A percentile compares a stretch with the other conserved stretches of the same genome.
phyloP scores from a whole-genome alignment of 345 rosid species.

The Pistacia integerrima region DNA sequence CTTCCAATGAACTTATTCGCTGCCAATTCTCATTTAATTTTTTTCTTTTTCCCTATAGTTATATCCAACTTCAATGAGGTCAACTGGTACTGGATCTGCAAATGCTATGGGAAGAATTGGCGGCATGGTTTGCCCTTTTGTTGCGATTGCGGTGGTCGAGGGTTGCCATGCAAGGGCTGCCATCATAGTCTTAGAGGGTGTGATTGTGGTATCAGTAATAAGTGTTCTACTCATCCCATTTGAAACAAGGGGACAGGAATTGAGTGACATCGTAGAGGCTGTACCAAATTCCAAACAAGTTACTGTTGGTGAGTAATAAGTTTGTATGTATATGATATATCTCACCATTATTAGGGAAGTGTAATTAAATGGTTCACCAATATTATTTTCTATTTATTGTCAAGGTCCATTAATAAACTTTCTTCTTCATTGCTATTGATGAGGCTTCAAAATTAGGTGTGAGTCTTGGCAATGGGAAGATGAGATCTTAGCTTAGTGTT shows the following conservation, averaged over 20 bases:
- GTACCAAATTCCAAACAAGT: background rate
- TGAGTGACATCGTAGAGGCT: conserved; percentile 31
- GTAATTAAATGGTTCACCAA: too few relatives aligned
- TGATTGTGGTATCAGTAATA: conserved; percentile 37
- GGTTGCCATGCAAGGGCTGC: conserved; percentile 52
- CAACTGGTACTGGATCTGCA: conserved; percentile 61
- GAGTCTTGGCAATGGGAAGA: too few relatives aligned
- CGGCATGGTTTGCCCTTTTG: conserved; percentile 59
- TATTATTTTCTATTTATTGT: too few relatives aligned
- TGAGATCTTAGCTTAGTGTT: too few relatives aligned
- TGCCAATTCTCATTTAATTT: background rate
- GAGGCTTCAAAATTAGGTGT: too few relatives aligned
- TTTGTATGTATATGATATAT: too few relatives aligned
- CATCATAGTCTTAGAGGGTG: conserved; percentile 39
- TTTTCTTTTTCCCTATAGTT: conserved; percentile 25
- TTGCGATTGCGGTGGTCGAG: background rate
- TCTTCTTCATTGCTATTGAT: too few relatives aligned
- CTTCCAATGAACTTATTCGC: background rate
- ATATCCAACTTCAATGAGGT: conserved; percentile 55
- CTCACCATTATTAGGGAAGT: too few relatives aligned
- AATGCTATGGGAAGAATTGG: conserved; percentile 66
- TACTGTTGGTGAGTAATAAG: background rate
- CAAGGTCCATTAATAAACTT: too few relatives aligned
- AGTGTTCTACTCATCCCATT: conserved; percentile 44
- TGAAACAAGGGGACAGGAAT: conserved; percentile 57